These are phyloP conservation scores for Populus hybrid DNA, from an alignment of 441 rosid genomes.

Conservation along the genomic window DNA sequence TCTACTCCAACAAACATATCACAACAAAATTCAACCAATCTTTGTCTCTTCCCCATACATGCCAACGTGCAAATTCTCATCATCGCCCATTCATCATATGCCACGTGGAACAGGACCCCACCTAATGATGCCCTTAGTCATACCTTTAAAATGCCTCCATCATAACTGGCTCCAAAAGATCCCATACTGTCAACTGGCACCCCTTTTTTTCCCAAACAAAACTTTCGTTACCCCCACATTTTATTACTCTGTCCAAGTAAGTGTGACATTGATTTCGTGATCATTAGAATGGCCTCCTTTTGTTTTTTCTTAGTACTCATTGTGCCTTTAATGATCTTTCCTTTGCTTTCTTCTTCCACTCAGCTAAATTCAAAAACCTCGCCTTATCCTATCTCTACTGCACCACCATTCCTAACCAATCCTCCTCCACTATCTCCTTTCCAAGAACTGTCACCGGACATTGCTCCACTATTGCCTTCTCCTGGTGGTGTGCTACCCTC, in stretches of 20 bases:
- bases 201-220: conserved; percentile 1
- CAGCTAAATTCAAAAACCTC: conserved; percentile 16
- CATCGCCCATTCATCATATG: conserved; percentile 15
- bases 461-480: conserved; percentile 77
- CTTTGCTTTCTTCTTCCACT: conserved; percentile 28
- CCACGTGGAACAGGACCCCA: conserved; percentile 29
- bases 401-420: conserved; percentile 29
- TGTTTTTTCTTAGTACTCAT: conserved; percentile 34
- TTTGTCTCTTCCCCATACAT: conserved; percentile 25
- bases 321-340: conserved; percentile 29
- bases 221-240: not conserved
- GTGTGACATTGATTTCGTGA: conserved; percentile 51
- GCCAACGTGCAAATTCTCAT: conserved; percentile 38
- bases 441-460: conserved; percentile 66
- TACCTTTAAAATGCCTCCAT: conserved; percentile 25
- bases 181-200: not conserved
- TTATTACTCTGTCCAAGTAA: conserved; percentile 23
- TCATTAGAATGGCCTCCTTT: conserved; percentile 68
- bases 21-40: conserved; percentile 26
- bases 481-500: conserved; percentile 44
- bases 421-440: conserved; percentile 29
- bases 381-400: conserved; percentile 30
- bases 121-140: conserved; percentile 2
- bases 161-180: conserved; percentile 7
- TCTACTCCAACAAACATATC: not conserved